Conservation (phyloP, 495 filamentous ascomycete species). For the Rostrohypoxylon terebratum region DNA sequence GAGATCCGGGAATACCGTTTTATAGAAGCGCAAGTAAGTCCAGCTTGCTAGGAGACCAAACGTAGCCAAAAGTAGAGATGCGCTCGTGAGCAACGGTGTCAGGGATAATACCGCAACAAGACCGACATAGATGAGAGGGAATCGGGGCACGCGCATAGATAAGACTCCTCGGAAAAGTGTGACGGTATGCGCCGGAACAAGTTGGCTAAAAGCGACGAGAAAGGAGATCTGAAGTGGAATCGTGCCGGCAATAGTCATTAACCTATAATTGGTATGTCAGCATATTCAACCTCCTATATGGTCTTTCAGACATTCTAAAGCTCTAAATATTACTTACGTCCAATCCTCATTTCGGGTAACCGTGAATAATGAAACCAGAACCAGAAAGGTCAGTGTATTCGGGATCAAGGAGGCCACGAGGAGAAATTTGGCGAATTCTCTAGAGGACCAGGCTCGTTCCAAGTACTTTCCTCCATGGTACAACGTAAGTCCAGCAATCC, state of each 20-base stretch:
- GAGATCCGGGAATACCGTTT: constrained; percentile 72
- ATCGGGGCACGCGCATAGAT: constrained; percentile 89
- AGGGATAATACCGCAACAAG: constrained; percentile 80
- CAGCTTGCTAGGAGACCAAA: constrained; percentile 88
- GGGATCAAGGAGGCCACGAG: constrained; percentile 80
- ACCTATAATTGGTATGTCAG: constrained; percentile 56
- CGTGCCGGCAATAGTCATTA: constrained; percentile 85
- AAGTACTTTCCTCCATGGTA: constrained; percentile 96
- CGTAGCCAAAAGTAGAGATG: constrained; percentile 83
- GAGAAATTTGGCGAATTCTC: constrained; percentile 92
- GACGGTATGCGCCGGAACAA: constrained; percentile 98
- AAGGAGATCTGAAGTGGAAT: constrained; percentile 92
- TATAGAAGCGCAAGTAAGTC: constrained; percentile 97
- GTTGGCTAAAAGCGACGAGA: constrained; percentile 97
- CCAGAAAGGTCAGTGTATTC: constrained; percentile 77
- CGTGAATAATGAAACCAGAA: constrained; percentile 78
- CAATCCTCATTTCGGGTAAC: constrained; percentile 73
- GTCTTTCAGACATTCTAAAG: neutral
- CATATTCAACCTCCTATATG: constrained; percentile 16
- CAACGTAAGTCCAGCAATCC: constrained; percentile 81
- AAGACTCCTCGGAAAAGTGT: constrained; percentile 87
- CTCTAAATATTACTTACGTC: constrained; percentile 67
- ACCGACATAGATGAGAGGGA: constrained; percentile 87
- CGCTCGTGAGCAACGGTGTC: constrained; percentile 84
- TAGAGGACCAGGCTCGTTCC: constrained; percentile 94